Evolutionary conservation across 1,139 yeast genomes (phyloP).

Genomic region (Sugiyamaella paludigena): DNA sequence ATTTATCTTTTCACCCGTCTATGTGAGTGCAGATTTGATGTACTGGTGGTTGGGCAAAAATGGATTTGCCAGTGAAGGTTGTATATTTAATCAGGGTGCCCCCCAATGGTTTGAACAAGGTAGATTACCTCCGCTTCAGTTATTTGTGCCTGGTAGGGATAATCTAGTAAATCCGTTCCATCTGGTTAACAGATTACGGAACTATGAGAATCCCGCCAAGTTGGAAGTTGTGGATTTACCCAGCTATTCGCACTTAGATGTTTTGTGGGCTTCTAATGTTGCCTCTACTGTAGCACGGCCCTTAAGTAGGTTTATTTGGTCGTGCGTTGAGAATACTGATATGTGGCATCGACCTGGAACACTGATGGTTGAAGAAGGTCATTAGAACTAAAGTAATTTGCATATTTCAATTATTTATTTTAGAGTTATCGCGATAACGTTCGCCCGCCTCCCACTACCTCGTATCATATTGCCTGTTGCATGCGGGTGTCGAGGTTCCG

Average conservation of each 20-base stretch:
- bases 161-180: constrained; percentile 63
- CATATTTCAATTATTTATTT: no score
- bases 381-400: no score
- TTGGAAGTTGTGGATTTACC: constrained; percentile 34
- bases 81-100: constrained; percentile 49
- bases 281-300: constrained; percentile 49
- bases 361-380: no score
- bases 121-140: constrained; percentile 52
- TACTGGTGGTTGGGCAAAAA: constrained; percentile 76
- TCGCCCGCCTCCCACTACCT: no score
- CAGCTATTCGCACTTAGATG: constrained; percentile 82
- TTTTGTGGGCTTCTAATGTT: constrained; percentile 83
- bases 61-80: constrained; percentile 53
- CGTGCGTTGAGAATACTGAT: constrained; percentile 19
- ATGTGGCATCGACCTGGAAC: constrained; percentile 8
- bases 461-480: no score
- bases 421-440: no score
- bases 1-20: constrained; percentile 83
- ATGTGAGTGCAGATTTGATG: constrained; percentile 77
- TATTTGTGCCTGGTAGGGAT: constrained; percentile 64
- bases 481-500: no score
- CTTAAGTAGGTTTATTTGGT: constrained; percentile 38
- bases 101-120: constrained; percentile 55
- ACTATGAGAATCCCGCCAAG: constrained; percentile 46
- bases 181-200: constrained; percentile 49